Conservation (phyloP, 2,329 filamentous ascomycete genomes). For the Fusarium poae region DNA sequence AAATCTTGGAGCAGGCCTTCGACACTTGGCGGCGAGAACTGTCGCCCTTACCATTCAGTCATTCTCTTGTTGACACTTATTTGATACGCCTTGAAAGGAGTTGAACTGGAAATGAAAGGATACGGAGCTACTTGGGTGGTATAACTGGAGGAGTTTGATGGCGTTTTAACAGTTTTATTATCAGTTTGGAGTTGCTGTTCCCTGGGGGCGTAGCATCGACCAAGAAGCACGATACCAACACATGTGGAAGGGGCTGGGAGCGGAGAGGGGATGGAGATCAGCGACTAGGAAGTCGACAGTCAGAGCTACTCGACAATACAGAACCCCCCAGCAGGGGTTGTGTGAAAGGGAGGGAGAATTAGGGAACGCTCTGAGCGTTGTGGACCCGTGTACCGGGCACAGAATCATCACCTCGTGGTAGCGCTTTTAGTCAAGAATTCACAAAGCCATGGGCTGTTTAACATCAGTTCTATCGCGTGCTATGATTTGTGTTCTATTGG, state of each 20-base stretch:
- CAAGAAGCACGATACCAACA: slow-evolving; percentile 49
- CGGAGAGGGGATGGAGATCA: slow-evolving; percentile 30
- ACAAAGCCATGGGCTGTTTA: slow-evolving; percentile 47
- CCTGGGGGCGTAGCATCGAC: slow-evolving; percentile 43
- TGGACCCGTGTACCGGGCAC: slow-evolving; percentile 41
- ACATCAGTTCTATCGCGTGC: slow-evolving; percentile 36
- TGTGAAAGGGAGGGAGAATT: slow-evolving; percentile 23
- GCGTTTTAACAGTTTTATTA: slow-evolving; percentile 45
- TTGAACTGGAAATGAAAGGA: slow-evolving; percentile 35
- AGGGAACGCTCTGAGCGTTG: slow-evolving; percentile 30
- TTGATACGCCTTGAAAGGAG: slow-evolving; percentile 38
- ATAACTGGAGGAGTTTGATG: slow-evolving; percentile 48
- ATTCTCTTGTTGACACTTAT: slow-evolving; percentile 33
- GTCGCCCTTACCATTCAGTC: slow-evolving; percentile 31
- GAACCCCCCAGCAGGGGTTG: slow-evolving; percentile 21
- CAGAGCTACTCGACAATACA: slow-evolving; percentile 6
- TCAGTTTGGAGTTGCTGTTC: slow-evolving; percentile 44
- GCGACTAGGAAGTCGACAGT: slow-evolving; percentile 32
- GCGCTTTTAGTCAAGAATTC: slow-evolving; percentile 44
- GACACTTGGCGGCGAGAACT: slow-evolving; percentile 26
- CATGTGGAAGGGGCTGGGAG: slow-evolving; percentile 31
- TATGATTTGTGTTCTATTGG: slow-evolving; percentile 32
- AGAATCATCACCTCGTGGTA: slow-evolving; percentile 44
- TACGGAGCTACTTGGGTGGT: slow-evolving; percentile 38
- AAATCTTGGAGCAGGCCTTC: slow-evolving; percentile 32